Conservation (phyloP, 768 basidiomycete genomes). For the Tylopilus balloui region DNA sequence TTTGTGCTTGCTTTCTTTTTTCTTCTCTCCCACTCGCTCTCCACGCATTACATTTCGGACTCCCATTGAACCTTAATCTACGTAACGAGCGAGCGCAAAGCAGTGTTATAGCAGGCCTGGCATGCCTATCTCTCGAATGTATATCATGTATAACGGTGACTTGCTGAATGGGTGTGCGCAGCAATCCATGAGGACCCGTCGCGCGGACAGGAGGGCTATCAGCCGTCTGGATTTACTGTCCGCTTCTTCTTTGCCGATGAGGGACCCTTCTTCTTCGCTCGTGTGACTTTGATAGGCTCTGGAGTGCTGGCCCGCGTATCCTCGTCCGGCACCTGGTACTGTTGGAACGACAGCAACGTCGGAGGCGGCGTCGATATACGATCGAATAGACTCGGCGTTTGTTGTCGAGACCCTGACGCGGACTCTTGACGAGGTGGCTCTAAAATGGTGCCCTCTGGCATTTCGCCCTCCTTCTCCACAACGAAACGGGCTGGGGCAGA, state of each 20-base stretch:
- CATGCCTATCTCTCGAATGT: slow-evolving; percentile 20
- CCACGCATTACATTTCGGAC: slow-evolving; percentile 18
- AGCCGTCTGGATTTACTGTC: slow-evolving; percentile 32
- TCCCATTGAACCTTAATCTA: slow-evolving; percentile 14
- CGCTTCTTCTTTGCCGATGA: slow-evolving; percentile 64
- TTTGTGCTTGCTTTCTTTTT: slow-evolving; percentile 15
- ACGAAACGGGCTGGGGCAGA: slow-evolving; percentile 47
- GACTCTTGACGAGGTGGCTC: slow-evolving; percentile 21
- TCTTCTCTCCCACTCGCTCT: not conserved
- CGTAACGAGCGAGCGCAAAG: slow-evolving; percentile 15
- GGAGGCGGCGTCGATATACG: slow-evolving; percentile 35
- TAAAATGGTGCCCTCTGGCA: slow-evolving; percentile 59
- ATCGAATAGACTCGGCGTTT: slow-evolving; percentile 26
- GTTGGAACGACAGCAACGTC: slow-evolving; percentile 40
- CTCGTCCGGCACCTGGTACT: slow-evolving; percentile 47
- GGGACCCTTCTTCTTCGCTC: slow-evolving; percentile 59
- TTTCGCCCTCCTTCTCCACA: slow-evolving; percentile 79
- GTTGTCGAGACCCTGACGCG: slow-evolving; percentile 25
- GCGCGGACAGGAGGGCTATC: not conserved
- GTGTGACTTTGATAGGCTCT: slow-evolving; percentile 72
- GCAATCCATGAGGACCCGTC: too few species aligned
- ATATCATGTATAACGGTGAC: slow-evolving; percentile 23
- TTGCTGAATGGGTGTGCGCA: not conserved
- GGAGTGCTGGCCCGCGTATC: slow-evolving; percentile 51
- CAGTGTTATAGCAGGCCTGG: slow-evolving; percentile 13